Evolutionary conservation across 2,329 filamentous ascomycete genomes (phyloP), one percentile per base, ranked within the genome.

Genomic region (Juglanconis juglandina): DNA sequence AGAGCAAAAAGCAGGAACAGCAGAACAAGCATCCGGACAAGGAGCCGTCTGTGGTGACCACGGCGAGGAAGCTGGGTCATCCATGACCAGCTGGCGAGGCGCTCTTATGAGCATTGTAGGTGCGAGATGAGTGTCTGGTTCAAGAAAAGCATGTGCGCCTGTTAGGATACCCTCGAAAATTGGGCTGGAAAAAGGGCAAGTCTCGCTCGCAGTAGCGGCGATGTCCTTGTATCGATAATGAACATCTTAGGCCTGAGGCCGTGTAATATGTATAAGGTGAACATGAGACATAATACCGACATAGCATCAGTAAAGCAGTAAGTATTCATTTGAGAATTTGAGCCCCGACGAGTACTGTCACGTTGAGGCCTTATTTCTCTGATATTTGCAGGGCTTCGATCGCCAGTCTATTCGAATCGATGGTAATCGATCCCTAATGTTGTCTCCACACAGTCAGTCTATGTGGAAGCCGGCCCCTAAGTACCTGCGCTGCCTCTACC

Each of bases 381-480:
- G 44, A 10, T 30, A 33, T 37, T n/a, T 42, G 44, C 53, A 56
- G 44, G 37, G 11, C n/a, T 39, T 41, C n/a, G 7, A 11, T 33
- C 34, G 24, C 17, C 24, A 33, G 39, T 42, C 39, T 56, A 50
- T 51, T 48, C 50, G 24, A 34, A 35, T 33, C 24, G 8, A 41
- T 33, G 33, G 14, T 30, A 4, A 47, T 9, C 44, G 44, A 47
- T 47, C 14, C 13, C 17, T 17, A 46, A 34, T 48, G 53, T 44
- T 48, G 32, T 54, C 58, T 51, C 53, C n/a, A 52, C 33, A 52
- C 53, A 60, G 42, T 52, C 53, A 35, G 47, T 60, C n/a, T 24
- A 30, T 47, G 13, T 47, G 39, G 39, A 42, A 58, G 17, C 32
- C 47, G 34, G 33, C 30, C 24, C 11, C 42, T 49, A 33, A 30